phyloP scores from a whole-genome alignment of 306 rosid genomes.

The Spatholobus suberectus region DNA sequence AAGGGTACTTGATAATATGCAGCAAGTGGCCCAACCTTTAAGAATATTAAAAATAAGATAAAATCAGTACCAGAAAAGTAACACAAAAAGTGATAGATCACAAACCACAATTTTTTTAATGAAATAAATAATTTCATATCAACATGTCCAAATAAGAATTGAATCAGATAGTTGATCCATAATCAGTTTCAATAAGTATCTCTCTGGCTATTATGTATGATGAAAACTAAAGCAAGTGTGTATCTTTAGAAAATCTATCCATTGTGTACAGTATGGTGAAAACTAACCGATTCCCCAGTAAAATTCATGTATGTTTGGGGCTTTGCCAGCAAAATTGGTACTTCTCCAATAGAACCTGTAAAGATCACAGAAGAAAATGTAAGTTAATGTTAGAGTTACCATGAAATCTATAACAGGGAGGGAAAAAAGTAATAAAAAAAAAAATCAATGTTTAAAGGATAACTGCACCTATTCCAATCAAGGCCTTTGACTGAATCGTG shows the following conservation, averaged over 20 bases:
- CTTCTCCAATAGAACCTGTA: conserved; percentile 93
- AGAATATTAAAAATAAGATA: conserved; percentile 32
- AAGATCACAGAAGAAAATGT: conserved; percentile 44
- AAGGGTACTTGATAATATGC: conserved; percentile 87
- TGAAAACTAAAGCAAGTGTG: background rate
- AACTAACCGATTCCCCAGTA: conserved; percentile 91
- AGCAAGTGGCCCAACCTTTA: conserved; percentile 94
- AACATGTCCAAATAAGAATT: background rate
- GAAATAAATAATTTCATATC: background rate
- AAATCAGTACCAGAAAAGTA: conserved; percentile 30
- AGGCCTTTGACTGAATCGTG: conserved; percentile 88
- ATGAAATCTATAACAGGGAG: background rate
- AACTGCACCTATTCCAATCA: conserved; percentile 84
- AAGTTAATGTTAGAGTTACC: conserved; percentile 28
- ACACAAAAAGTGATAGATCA: background rate
- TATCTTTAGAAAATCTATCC: background rate
- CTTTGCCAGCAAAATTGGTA: conserved; percentile 88
- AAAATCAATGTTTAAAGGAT: conserved; percentile 23
- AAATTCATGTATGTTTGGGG: conserved; percentile 95
- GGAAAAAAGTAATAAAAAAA: background rate
- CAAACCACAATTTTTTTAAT: background rate
- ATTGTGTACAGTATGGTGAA: conserved; percentile 17
- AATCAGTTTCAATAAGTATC: background rate
- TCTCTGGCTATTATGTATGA: background rate
- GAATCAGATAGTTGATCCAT: conserved; percentile 26